A percentile compares a stretch with the other conserved stretches of the same genome.
phyloP scores from a whole-genome alignment of 495 filamentous ascomycete genomes.

The Xylaria curta region DNA sequence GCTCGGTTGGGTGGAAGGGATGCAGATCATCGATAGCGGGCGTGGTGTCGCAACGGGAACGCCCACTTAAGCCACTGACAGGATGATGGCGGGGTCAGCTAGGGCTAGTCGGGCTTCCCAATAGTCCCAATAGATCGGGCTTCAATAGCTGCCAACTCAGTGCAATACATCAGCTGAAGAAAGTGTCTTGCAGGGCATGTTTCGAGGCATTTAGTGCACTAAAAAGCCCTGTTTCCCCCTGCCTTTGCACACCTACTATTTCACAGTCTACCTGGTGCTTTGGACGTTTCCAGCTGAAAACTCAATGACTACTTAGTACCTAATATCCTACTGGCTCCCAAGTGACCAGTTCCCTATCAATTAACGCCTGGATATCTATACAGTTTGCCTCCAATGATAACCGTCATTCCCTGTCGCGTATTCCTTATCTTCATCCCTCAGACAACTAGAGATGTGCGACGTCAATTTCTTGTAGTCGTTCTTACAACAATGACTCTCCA shows the following conservation, averaged over 20 bases:
- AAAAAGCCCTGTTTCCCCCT: neutral
- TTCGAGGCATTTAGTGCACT: neutral
- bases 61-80: neutral
- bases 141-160: conserved; percentile 1
- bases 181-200: neutral
- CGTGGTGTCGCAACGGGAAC: conserved; percentile 1
- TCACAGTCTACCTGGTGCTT: neutral
- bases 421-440: neutral
- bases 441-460: neutral
- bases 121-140: neutral
- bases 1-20: conserved; percentile 14
- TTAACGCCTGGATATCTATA: conserved; percentile 23
- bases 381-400: neutral
- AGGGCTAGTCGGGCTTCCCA: neutral
- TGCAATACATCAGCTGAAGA: neutral
- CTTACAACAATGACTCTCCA: conserved; percentile 84
- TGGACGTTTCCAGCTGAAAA: neutral
- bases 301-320: neutral
- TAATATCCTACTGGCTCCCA: neutral
- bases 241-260: neutral
- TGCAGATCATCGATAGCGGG: conserved; percentile 11
- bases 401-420: neutral
- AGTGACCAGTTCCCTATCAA: conserved; percentile 12
- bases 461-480: neutral
- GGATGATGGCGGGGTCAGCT: neutral